phyloP scores from a whole-genome alignment of 2,329 filamentous ascomycete genomes.

The Talaromyces atroroseus region DNA sequence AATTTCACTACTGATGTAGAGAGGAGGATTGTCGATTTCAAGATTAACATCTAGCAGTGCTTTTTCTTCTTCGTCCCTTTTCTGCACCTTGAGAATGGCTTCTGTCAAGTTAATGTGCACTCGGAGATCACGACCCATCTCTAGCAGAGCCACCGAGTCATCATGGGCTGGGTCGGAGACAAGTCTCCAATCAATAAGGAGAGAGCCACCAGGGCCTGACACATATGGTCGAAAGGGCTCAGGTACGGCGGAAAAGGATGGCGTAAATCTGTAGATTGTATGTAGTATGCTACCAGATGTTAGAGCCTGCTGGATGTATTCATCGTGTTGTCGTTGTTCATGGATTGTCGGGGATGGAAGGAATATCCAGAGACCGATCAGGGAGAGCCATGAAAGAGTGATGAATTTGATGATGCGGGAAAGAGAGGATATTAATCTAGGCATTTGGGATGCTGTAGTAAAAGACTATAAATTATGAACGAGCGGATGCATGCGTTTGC shows the following conservation, averaged over 20 bases:
- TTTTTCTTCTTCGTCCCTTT: background rate
- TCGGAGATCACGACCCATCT: background rate
- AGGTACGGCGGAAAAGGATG: background rate
- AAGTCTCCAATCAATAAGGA: slow-evolving; percentile 5
- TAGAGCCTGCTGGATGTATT: background rate
- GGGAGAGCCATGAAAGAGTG: slow-evolving; percentile 2
- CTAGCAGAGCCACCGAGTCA: background rate
- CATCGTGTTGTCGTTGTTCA: background rate
- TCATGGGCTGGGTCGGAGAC: background rate
- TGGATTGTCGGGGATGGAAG: slow-evolving; percentile 6
- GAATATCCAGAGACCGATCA: slow-evolving; percentile 11
- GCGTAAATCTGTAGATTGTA: slow-evolving; percentile 3
- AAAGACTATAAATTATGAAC: background rate
- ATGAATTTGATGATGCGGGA: slow-evolving; percentile 8
- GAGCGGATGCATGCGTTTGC: background rate
- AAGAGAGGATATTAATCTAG: slow-evolving; percentile 10
- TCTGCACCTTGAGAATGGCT: background rate
- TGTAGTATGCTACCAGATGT: background rate
- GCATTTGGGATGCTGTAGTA: background rate
- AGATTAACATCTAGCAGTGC: background rate
- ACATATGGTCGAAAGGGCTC: background rate
- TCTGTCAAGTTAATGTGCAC: slow-evolving; percentile 3
- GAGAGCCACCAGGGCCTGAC: background rate
- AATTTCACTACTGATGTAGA: slow-evolving; percentile 5
- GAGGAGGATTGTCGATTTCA: background rate